Evolutionary conservation across 179 eudicot species (phyloP), one percentile per base, ranked within the genome.

Genomic region (Drosera spatulata): DNA sequence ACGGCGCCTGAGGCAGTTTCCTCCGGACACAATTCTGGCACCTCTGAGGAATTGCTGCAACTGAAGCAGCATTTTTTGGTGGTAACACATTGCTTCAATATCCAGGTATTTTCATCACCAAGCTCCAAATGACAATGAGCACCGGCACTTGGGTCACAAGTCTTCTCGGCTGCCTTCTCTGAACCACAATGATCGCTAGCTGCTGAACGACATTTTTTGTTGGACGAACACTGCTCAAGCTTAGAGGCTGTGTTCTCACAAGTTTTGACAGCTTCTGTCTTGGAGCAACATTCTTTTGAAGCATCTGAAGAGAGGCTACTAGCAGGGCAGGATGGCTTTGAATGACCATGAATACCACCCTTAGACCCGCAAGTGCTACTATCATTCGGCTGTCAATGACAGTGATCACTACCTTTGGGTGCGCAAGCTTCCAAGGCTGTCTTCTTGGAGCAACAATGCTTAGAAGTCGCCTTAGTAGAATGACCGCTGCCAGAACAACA

Each of bases 171-270:
- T 4, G 69, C 57, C 42, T 43, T 53, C 49, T 49, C 12, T 3
- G 66, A 56, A 45, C 67, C 66, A 47, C 69, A 64, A 40, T 61
- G 62, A 56, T 67, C 64, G 9, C 50, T 73, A 39, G 50, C 43
- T 5, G 50, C 38, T 4, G 75, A 56, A 12, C 53, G 48, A 14
- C 67, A 61, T 61, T 63, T 55, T 8, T 58, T 71, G 69, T 67
- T 67, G 52, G 12, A 10, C 45, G 6, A 43, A 43, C 45, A 43
- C 45, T 43, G 45, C 45, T 7, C 45, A 7, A 43, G 45, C 45
- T 4, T 43, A 4, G 45, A 7, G 8, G 45, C 8, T 0, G 5
- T 43, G 45, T 43, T 43, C 0, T 43, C 45, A 43, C 45, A 43
- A 43, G 45, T 43, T 7, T 2, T 43, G 8, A 43, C 45, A 4